Conservation (phyloP, 2,329 filamentous ascomycete genomes). For the Amauroascus niger region DNA sequence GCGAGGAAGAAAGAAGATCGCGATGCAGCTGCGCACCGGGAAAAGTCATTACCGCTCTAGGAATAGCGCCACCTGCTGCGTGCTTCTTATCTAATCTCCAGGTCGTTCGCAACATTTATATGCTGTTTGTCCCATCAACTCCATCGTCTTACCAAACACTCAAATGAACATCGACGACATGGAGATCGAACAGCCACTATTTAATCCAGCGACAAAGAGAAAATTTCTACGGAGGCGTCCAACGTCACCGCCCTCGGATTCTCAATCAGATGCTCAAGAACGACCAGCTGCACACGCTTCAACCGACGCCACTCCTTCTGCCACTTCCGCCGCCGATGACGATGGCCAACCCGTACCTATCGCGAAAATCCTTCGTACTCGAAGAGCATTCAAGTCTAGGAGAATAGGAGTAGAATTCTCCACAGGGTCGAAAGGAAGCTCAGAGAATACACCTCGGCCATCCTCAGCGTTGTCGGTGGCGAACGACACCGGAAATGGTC, state of each 20-base stretch:
- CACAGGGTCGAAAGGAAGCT: slow-evolving; percentile 22
- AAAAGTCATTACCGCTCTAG: slow-evolving; percentile 3
- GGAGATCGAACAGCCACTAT: slow-evolving; percentile 28
- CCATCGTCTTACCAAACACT: neutral
- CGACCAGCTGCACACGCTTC: neutral
- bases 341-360: slow-evolving; percentile 17
- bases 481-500: slow-evolving; percentile 29
- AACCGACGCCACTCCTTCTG: neutral
- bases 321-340: slow-evolving; percentile 1
- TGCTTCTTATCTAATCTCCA: slow-evolving; percentile 7
- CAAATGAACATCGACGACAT: slow-evolving; percentile 5
- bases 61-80: slow-evolving; percentile 3
- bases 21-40: neutral
- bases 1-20: neutral
- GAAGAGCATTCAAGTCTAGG: slow-evolving; percentile 31
- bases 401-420: slow-evolving; percentile 42
- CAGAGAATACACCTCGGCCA: slow-evolving; percentile 14
- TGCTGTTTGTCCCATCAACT: neutral
- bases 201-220: slow-evolving; percentile 43
- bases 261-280: neutral
- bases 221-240: slow-evolving; percentile 42
- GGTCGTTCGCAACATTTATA: neutral
- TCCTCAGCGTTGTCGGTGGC: slow-evolving; percentile 22
- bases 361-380: slow-evolving; percentile 31
- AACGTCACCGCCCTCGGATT: neutral